Base-by-base conservation (phyloP, 1,139 yeast genomes). In the Taphrina sp. region DNA sequence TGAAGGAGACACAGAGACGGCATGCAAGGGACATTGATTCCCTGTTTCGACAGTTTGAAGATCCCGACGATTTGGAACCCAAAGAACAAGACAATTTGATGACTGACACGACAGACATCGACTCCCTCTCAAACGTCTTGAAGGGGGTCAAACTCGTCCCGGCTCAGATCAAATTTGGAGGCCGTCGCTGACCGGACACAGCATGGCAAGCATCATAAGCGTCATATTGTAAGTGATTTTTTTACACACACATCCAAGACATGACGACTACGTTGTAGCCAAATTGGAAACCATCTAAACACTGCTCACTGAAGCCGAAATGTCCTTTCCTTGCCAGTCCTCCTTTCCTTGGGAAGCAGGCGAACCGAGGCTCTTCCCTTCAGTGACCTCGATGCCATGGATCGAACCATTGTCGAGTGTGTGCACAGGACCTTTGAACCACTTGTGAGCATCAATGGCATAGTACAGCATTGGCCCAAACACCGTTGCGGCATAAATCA, bases 371-470 rank as follows among this genome's bases (percentile, higher is more conserved):
- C 31, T 26, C 31, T 26, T 26, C 10, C 12, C 31, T 23, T n/a
- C n/a, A 12, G 5, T 7, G 7, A 38, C 43, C 8, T 20, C 28
- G 17, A 38, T 23, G 4, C 47, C 53, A 10, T 36, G 35, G 26
- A 44, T 53, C 28, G 23, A 33, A 16, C 23, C 24, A 23, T 61
- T 64, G 24, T 65, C 74, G 38, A 69, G 60, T 1, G 72, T 71
- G 61, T 68, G 68, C 31, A 69, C 70, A 22, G 83, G 83, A 3
- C 83, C 83, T 58, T 70, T 72, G 69, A 72, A 79, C 59, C 68
- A 62, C 58, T 74, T 75, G 63, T 71, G 74, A 53, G 79, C 81
- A 63, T 76, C 77, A 2, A 67, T 26, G 10, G 33, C n/a, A 26
- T 49, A 53, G 33, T 37, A 53, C 20, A 54, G 19, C 31, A 14